Percentiles rank a stretch among this genome's conserved stretches.
Conservation (phyloP, 257 asterid genomes). For the Ilex aquifolium region DNA sequence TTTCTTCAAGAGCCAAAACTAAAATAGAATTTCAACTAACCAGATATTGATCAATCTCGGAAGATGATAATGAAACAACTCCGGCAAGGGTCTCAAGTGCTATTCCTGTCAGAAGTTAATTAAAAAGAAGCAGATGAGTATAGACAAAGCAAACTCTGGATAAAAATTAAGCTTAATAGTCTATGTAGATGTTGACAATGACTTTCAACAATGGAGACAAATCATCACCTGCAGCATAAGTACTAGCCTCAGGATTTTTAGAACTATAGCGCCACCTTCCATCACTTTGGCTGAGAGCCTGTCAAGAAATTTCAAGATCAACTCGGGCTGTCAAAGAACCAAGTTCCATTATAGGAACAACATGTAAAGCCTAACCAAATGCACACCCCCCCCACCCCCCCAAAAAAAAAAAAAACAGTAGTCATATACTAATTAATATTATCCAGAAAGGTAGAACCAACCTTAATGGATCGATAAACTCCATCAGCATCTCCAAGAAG, state of each 20-base stretch:
- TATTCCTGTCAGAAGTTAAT: slow-evolving; percentile 43
- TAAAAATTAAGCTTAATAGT: not conserved
- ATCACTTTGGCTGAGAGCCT: slow-evolving; percentile 99
- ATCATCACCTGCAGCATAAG: slow-evolving; percentile 76
- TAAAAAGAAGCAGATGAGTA: not conserved
- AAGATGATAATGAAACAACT: slow-evolving; percentile 68
- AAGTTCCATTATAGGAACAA: slow-evolving; percentile 9
- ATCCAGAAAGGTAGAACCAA: slow-evolving; percentile 17
- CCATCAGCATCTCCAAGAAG: slow-evolving; percentile 65
- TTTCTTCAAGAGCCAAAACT: slow-evolving; percentile 6
- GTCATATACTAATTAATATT: not conserved
- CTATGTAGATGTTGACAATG: too few species aligned
- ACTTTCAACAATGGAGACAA: not conserved
- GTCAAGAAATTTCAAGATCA: slow-evolving; percentile 19
- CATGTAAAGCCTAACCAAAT: not conserved
- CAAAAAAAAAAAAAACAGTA: not conserved
- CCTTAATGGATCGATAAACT: slow-evolving; percentile 73
- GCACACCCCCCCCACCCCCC: not conserved
- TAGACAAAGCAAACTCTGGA: slow-evolving; percentile 7
- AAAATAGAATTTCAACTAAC: slow-evolving; percentile 34
- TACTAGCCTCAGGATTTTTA: slow-evolving; percentile 79
- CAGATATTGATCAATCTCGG: slow-evolving; percentile 70
- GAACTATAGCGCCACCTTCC: slow-evolving; percentile 94
- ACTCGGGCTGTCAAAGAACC: slow-evolving; percentile 12
- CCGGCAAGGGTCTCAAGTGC: slow-evolving; percentile 92